A percentile compares a stretch with the other conserved stretches of the same genome.
These are phyloP conservation scores for Adenanthera pavonina DNA, from an alignment of 306 rosid species.

Conservation along the genomic window DNA sequence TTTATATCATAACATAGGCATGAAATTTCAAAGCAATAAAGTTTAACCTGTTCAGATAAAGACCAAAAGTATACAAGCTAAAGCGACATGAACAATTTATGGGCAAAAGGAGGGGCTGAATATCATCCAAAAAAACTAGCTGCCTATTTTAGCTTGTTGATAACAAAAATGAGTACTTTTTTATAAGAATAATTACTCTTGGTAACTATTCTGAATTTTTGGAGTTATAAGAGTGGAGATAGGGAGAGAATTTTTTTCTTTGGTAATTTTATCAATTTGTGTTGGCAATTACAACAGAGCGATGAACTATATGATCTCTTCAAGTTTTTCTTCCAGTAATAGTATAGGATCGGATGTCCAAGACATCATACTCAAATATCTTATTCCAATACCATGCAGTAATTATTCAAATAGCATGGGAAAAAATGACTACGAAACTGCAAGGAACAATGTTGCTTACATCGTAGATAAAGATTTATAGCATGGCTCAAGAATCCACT, in stretches of 20 bases:
- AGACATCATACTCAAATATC: slow-evolving; percentile 22
- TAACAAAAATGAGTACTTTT: neutral
- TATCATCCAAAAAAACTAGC: neutral
- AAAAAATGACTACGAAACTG: slow-evolving; percentile 9
- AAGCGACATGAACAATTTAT: slow-evolving; percentile 6
- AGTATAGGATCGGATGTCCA: neutral
- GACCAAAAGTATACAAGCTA: neutral
- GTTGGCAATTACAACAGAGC: neutral
- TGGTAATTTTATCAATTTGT: slow-evolving; percentile 1
- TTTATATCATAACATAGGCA: neutral
- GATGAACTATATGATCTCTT: slow-evolving; percentile 12
- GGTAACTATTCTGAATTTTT: neutral
- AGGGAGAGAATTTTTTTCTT: neutral
- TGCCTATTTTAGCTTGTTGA: neutral
- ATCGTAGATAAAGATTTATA: slow-evolving; percentile 93
- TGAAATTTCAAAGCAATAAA: slow-evolving; percentile 7
- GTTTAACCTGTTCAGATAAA: neutral
- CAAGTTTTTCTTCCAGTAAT: neutral
- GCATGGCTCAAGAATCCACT: slow-evolving; percentile 99
- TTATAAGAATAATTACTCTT: neutral
- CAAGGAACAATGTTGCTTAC: slow-evolving; percentile 59
- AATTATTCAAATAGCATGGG: slow-evolving; percentile 32
- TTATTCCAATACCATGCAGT: slow-evolving; percentile 16
- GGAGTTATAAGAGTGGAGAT: neutral
- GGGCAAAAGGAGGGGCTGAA: neutral